Percentiles rank a stretch among this genome's conserved stretches.
These are phyloP conservation scores for Aspergillus nidulans DNA, from an alignment of 495 filamentous ascomycete species.

Conservation along the genomic window DNA sequence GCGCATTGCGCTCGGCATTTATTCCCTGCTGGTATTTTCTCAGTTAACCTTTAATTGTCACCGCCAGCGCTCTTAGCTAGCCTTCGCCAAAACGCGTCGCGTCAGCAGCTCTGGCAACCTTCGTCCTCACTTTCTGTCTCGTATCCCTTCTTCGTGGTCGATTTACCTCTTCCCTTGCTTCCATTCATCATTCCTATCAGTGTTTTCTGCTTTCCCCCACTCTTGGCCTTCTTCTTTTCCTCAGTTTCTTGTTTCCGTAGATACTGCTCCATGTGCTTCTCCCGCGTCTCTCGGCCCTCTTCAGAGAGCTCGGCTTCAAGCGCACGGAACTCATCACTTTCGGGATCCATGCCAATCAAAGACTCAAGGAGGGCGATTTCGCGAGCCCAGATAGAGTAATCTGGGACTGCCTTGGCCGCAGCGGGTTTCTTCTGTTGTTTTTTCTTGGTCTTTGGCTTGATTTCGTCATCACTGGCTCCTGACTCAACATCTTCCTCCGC, in stretches of 20 bases:
- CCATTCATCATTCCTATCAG: constrained; percentile 38
- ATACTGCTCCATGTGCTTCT: constrained; percentile 70
- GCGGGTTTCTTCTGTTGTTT: constrained; percentile 24
- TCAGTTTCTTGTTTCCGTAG: constrained; percentile 63
- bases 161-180: constrained; percentile 11
- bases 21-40: no score
- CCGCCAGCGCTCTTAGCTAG: no score
- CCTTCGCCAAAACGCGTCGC: no score
- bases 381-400: constrained; percentile 72
- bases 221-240: constrained; percentile 46
- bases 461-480: constrained; percentile 21
- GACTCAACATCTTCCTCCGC: constrained; percentile 15
- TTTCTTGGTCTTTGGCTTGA: constrained; percentile 20
- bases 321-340: constrained; percentile 61
- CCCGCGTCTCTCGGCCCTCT: constrained; percentile 63
- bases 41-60: no score
- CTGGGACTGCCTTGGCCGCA: constrained; percentile 46
- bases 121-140: constrained; percentile 17
- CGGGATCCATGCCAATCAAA: constrained; percentile 74
- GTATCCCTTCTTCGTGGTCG: constrained; percentile 2
- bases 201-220: constrained; percentile 30
- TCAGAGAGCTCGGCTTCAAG: constrained; percentile 62
- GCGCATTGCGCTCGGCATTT: no score
- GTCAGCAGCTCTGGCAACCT: constrained; percentile 18
- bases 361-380: constrained; percentile 89